Conservation (phyloP, 2,329 filamentous ascomycete genomes). For the Trichophyton rubrum region DNA sequence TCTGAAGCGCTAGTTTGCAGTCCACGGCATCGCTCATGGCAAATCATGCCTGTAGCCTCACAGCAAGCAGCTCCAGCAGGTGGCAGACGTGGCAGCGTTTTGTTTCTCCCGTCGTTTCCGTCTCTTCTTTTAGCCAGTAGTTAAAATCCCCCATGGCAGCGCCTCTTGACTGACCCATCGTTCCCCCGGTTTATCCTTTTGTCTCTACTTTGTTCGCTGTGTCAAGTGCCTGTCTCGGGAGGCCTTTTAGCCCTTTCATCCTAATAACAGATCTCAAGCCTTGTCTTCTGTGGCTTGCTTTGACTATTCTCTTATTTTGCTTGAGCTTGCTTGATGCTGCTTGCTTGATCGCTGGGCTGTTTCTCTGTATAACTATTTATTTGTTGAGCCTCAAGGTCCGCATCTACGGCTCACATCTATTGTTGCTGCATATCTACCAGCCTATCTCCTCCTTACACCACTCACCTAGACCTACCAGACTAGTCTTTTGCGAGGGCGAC, state of each 20-base stretch:
- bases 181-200: not conserved
- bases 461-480: not conserved
- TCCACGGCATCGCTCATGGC: not conserved
- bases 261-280: not conserved
- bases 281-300: not conserved
- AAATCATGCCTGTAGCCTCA: constrained; percentile 1
- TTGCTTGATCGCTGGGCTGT: not conserved
- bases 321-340: not conserved
- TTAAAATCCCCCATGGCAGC: not conserved
- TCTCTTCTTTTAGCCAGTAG: not conserved
- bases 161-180: not conserved
- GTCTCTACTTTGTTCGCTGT: not conserved
- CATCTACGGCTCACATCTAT: not conserved
- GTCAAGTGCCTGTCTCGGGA: not conserved
- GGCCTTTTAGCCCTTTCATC: not conserved
- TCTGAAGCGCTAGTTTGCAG: not conserved
- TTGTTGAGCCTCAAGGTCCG: constrained; percentile 3
- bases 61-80: not conserved
- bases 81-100: not conserved
- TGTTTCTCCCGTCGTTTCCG: not conserved
- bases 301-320: not conserved
- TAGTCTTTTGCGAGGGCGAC: no score
- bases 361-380: not conserved
- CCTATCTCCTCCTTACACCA: not conserved
- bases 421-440: not conserved